Evolutionary conservation across 78 protist genomes (phyloP).

Genomic region (Trichosphaerium sp.): DNA sequence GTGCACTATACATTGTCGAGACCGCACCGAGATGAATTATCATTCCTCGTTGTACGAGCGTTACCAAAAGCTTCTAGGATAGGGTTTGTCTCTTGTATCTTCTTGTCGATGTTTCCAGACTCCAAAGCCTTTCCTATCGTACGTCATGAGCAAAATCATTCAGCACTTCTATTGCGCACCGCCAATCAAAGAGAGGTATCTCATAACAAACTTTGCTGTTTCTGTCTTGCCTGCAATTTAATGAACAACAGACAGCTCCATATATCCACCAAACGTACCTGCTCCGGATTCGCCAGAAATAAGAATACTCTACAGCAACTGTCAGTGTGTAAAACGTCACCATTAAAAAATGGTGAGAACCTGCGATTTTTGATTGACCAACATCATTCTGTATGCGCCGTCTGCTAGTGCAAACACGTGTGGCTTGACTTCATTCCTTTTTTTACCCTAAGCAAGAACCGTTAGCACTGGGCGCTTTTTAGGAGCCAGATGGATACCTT

Average conservation of each 20-base stretch:
- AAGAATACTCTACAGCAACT: too few relatives aligned
- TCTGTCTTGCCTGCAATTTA: slow-evolving; percentile 89
- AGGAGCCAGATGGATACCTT: too few relatives aligned
- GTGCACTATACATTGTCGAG: too few relatives aligned
- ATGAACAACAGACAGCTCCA: too few relatives aligned
- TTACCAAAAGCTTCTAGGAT: slow-evolving; percentile 83
- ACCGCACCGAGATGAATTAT: slow-evolving; percentile 85
- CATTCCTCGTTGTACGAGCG: slow-evolving; percentile 76
- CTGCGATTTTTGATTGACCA: slow-evolving; percentile 4
- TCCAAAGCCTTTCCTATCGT: too few relatives aligned
- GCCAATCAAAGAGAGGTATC: slow-evolving; percentile 63
- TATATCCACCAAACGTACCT: too few relatives aligned
- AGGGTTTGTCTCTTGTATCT: slow-evolving; percentile 53
- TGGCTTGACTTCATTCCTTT: slow-evolving; percentile 33
- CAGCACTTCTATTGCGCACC: neutral
- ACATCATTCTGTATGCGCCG: slow-evolving; percentile 47
- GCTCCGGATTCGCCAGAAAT: slow-evolving; percentile 68
- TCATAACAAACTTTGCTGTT: slow-evolving; percentile 72
- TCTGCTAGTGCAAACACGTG: slow-evolving; percentile 45
- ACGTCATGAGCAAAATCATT: too few relatives aligned
- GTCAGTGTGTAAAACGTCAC: too few relatives aligned
- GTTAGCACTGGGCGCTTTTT: too few relatives aligned
- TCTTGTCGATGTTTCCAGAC: slow-evolving; percentile 22
- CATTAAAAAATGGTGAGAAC: slow-evolving; percentile 38
- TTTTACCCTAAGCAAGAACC: too few relatives aligned